Evolutionary conservation across 2,329 filamentous ascomycete genomes (phyloP), one percentile per base, ranked within the genome.

Genomic region (Exophiala lecanii-corni): DNA sequence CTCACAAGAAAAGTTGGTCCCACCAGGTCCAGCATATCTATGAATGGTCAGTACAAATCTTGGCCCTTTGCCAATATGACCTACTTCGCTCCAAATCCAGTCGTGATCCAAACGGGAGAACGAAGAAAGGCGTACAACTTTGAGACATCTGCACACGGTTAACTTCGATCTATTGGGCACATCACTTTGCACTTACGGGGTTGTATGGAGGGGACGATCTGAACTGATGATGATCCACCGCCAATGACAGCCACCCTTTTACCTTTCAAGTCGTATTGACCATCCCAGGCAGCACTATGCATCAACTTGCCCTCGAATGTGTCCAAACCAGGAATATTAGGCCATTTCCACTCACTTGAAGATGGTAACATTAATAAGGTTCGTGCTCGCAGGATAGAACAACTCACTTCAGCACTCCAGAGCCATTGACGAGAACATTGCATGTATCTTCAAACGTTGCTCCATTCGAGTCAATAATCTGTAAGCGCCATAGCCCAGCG

Each of bases 261-360:
- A 20, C 62, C 69, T 2, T 56, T 58, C 7, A 77, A 58, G 13
- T 74, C 65, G 9, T 75, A 62, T 17, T 70, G 65, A 4, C 72
- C 58, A 2, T 75, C 69, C 76, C 76, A 82, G 31, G 69, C 64
- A 1, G 78, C 72, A 0, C 74, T 74, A 54, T 82, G 78, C 38
- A 79, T 66, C 4, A 79, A 59, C 9, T 62, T 57, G 9, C 77
- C 78, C 40, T 68, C 61, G 61, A 78, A 82, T n/a, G 61, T 62
- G 2, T 69, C 54, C 0, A 74, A 47, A 0, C 76, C 78, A 0
- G 71, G 67, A 15, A 80, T 69, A 13, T 69, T 66, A 1, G 77
- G 76, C 66, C 70, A 74, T 41, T 66, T 63, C 60, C 67, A 74
- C 46, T 70, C 70, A 52, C 53, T 49, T n/a, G n/a, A n/a, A n/a